Evolutionary conservation across 768 basidiomycete species (phyloP), one percentile per base, ranked within the genome.

Genomic region (Rubroboletus satanas): DNA sequence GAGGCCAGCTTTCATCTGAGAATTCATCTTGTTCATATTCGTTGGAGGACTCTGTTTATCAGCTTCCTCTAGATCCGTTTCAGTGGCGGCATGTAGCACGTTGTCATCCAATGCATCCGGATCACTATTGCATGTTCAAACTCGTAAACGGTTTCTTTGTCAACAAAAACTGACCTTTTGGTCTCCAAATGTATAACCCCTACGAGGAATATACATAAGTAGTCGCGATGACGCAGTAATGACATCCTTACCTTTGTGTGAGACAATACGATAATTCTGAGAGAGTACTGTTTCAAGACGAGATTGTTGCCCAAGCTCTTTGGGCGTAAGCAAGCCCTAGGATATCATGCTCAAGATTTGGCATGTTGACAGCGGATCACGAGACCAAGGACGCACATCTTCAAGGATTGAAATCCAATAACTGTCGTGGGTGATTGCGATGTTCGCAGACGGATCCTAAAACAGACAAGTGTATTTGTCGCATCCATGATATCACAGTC

Each of bases 351-450:
- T 33, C 32, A 17, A 36, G 9, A 12, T 51, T 29, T 18, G 11
- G 10, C 15, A 7, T 21, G 18, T n/a, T n/a, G 10, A 17, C 12
- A 41, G 8, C 15, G 4, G 7, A 45, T 18, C 18, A 26, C 31
- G 28, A 38, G 29, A 31, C 2, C 3, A n/a, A 44, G 2, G 35
- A 32, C 52, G 8, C 21, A 55, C 54, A 7, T 53, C 36, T 38
- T 53, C 54, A 15, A 55, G 51, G n/a, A 55, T 36, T 26, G 51
- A 54, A 23, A 45, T 55, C 54, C 55, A 61, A 41, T 36, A 33
- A 23, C 18, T 39, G 21, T 56, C 56, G 1, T 56, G 48, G 17
- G 54, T 51, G 36, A 58, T 46, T 17, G 56, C 54, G 10, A 57
- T 28, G 21, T 49, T 35, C 12, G 54, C 55, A 14, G 37, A 56